These are phyloP conservation scores for Cetraspora pellucida DNA, from an alignment of 192 early-diverging fungal genomes.

Conservation along the genomic window DNA sequence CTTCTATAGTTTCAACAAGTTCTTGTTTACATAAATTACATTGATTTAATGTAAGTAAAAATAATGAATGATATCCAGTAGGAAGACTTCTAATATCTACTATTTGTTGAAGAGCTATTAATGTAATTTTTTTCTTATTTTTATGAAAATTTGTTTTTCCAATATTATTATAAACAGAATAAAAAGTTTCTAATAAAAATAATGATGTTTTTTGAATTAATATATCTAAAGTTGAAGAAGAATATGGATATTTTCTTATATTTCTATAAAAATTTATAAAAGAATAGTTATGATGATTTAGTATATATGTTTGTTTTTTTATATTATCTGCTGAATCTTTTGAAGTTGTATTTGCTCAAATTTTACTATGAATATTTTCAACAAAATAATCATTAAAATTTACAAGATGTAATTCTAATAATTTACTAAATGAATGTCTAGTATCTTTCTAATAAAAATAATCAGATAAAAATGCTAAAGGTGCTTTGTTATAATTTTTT, in stretches of 20 bases:
- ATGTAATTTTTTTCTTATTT: neutral
- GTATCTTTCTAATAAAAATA: constrained; percentile 12
- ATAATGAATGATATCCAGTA: neutral
- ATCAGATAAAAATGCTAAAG: too few relatives aligned
- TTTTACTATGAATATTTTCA: neutral
- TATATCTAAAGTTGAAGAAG: neutral
- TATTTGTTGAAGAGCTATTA: neutral
- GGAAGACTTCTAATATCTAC: neutral
- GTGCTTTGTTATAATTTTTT: too few relatives aligned
- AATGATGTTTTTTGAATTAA: neutral
- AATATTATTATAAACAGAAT: neutral
- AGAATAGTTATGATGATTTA: neutral
- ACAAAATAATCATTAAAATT: too few relatives aligned
- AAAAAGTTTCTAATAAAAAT: neutral
- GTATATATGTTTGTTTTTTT: too few relatives aligned
- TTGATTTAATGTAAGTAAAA: neutral
- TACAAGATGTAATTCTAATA: neutral
- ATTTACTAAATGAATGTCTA: neutral
- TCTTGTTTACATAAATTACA: neutral
- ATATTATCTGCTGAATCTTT: neutral
- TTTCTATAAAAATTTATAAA: neutral
- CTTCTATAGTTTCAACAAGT: neutral
- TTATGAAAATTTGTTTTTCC: neutral
- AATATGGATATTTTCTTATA: neutral
- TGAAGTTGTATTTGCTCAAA: neutral